Evolutionary conservation across 345 rosid genomes (phyloP), one percentile per base, ranked within the genome.

Genomic region (Stellera chamaejasme): DNA sequence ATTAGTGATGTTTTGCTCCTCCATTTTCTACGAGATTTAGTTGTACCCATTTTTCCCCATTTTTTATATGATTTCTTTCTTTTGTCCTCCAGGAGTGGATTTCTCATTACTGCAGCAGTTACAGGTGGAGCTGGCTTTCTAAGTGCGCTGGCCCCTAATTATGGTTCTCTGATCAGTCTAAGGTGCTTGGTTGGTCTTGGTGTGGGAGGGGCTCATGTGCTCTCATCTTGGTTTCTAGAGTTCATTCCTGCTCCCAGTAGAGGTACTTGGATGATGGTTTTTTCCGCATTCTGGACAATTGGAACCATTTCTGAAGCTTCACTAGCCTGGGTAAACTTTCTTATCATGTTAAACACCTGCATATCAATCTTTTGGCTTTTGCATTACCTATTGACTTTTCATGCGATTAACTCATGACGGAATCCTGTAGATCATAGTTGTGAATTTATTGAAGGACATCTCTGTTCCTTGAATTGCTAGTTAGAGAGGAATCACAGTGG

Each of bases 181-280:
- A 90, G 98, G 25, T 79, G 81, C 64, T 72, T 91, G 27, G 96
- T 91, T 62, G 98, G 98, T 63, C 76, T 91, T 52, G 98, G 98
- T 36, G 58, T 91, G 60, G 98, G 98, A 66, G 96, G 98, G 27
- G 98, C 92, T 42, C 98, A 84, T 67, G 98, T 91, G 49, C 92
- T 91, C 44, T 73, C 69, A 19, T 76, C 98, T 11, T 91, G 96
- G 98, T 88, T 75, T 76, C 74, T 91, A 58, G 98, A 91, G 73
- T 91, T 91, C 68, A 76, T 91, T 54, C 98, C 96, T 53, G 82
- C 98, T 36, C 86, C 98, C 42, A 84, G 69, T 67, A 69, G 96
- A 76, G 98, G 96, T 52, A 67, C 79, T 57, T 91, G 96, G 98
- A 91, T 88, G 98, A 90, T 88, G 59, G 62, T 88, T 71, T 88